These are phyloP conservation scores for Lathyrus aphaca DNA, from an alignment of 306 rosid genomes.

Conservation along the genomic window DNA sequence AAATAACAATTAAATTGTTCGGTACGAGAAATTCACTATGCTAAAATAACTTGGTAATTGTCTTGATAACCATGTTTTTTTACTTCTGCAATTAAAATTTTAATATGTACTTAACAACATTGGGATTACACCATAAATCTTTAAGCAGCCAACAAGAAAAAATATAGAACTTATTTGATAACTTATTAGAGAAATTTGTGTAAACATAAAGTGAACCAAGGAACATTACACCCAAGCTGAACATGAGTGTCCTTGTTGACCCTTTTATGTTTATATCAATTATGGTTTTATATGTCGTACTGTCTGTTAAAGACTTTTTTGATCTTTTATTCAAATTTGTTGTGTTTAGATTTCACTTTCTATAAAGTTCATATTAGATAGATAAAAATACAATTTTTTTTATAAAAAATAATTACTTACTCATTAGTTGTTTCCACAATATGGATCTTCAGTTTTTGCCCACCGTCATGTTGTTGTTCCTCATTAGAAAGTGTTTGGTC, in stretches of 20 bases:
- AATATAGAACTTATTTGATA: background rate
- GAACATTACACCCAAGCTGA: constrained; percentile 24
- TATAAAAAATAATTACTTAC: too few relatives aligned
- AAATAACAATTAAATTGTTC: constrained; percentile 6
- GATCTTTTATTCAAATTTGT: background rate
- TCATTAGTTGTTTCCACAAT: too few relatives aligned
- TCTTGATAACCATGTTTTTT: constrained; percentile 12
- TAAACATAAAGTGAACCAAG: constrained; percentile 14
- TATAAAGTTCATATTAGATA: too few relatives aligned
- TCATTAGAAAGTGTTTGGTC: too few relatives aligned
- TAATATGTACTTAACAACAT: background rate
- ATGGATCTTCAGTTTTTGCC: too few relatives aligned
- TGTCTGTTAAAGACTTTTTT: background rate
- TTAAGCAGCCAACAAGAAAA: background rate
- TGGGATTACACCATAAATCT: constrained; percentile 25
- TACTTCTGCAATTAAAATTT: constrained; percentile 4
- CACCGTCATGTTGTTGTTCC: too few relatives aligned
- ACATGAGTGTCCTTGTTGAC: constrained; percentile 1
- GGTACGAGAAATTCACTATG: background rate
- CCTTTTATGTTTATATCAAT: background rate
- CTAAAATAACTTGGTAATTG: background rate
- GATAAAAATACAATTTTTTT: too few relatives aligned
- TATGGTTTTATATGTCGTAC: background rate
- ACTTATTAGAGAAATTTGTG: background rate
- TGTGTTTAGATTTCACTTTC: constrained; percentile 2